Percentiles rank a stretch among this genome's conserved stretches.
phyloP scores from a whole-genome alignment of 371 early-diverging fungal genomes.

The Saksenaea oblongispora region DNA sequence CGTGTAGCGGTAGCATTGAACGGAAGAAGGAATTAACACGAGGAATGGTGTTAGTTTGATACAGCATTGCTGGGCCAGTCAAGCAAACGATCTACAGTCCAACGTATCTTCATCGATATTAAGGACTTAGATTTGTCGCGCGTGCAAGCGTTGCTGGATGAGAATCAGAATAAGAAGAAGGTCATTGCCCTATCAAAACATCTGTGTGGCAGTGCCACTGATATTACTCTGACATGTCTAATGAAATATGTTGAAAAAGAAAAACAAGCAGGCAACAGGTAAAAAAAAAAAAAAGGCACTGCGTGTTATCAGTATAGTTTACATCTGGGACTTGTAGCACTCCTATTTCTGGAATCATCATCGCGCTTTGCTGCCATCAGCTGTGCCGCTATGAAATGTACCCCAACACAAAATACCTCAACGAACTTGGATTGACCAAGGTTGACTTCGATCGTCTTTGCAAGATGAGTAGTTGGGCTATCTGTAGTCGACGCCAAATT shows the following conservation, averaged over 20 bases:
- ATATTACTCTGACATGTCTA: constrained; percentile 80
- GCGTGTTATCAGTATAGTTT: background rate
- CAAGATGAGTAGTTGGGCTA: constrained; percentile 77
- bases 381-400: constrained; percentile 80
- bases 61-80: constrained; percentile 34
- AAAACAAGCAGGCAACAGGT: constrained; percentile 30
- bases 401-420: constrained; percentile 65
- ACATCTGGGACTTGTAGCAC: constrained; percentile 17
- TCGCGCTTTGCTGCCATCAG: constrained; percentile 93
- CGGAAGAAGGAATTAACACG: background rate
- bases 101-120: constrained; percentile 79
- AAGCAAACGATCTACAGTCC: constrained; percentile 43
- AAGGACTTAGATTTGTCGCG: constrained; percentile 72
- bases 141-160: constrained; percentile 39
- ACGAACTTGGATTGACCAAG: constrained; percentile 46
- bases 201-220: constrained; percentile 93
- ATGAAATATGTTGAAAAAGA: constrained; percentile 57
- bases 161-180: constrained; percentile 38
- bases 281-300: constrained; percentile 9
- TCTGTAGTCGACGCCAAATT: constrained; percentile 45
- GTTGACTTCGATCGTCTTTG: constrained; percentile 61
- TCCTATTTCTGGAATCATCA: constrained; percentile 72
- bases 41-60: constrained; percentile 37
- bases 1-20: background rate
- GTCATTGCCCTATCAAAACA: constrained; percentile 85